Percentiles rank a stretch among this genome's conserved stretches.
Evolutionary conservation across 1,284 basidiomycete species (phyloP).

Genomic region (Moesziomyces sp.): DNA sequence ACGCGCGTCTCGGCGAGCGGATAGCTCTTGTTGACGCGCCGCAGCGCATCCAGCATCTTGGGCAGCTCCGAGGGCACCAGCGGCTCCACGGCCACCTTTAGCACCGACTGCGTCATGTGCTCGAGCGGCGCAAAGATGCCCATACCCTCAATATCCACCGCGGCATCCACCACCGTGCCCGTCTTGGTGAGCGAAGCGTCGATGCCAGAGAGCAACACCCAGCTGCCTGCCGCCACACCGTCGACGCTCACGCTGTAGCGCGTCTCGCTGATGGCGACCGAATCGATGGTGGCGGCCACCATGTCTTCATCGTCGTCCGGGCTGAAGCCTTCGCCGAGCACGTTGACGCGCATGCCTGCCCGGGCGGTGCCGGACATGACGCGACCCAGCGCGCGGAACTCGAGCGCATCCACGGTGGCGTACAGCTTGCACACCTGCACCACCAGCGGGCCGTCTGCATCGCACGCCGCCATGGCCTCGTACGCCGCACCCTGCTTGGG

Average conservation of each 20-base stretch:
- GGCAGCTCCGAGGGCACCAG: slow-evolving; percentile 96
- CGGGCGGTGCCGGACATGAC: slow-evolving; percentile 89
- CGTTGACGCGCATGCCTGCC: slow-evolving; percentile 86
- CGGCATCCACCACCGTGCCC: slow-evolving; percentile 76
- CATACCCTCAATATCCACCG: slow-evolving; percentile 75
- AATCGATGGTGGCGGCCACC: slow-evolving; percentile 85
- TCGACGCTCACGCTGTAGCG: slow-evolving; percentile 91
- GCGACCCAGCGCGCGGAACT: slow-evolving; percentile 94
- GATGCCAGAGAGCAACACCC: slow-evolving; percentile 90
- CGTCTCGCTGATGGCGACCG: slow-evolving; percentile 88
- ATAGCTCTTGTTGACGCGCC: slow-evolving; percentile 97
- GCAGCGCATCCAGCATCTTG: slow-evolving; percentile 96
- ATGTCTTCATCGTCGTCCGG: slow-evolving; percentile 99
- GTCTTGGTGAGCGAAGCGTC: slow-evolving; percentile 95
- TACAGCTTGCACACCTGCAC: slow-evolving; percentile 93
- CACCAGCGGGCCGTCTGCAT: slow-evolving; percentile 86
- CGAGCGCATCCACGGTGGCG: slow-evolving; percentile 92
- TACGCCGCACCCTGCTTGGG: slow-evolving; percentile 68
- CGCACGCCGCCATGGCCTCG: slow-evolving; percentile 81
- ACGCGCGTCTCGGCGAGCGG: slow-evolving; percentile 94
- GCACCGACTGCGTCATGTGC: slow-evolving; percentile 95
- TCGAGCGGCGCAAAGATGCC: slow-evolving; percentile 94
- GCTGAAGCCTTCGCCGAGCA: slow-evolving; percentile 96
- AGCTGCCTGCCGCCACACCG: slow-evolving; percentile 88
- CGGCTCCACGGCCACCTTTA: slow-evolving; percentile 98